Percentiles rank a stretch among this genome's conserved stretches.
phyloP scores from a whole-genome alignment of 306 rosid genomes.

The Malus sylvestris region DNA sequence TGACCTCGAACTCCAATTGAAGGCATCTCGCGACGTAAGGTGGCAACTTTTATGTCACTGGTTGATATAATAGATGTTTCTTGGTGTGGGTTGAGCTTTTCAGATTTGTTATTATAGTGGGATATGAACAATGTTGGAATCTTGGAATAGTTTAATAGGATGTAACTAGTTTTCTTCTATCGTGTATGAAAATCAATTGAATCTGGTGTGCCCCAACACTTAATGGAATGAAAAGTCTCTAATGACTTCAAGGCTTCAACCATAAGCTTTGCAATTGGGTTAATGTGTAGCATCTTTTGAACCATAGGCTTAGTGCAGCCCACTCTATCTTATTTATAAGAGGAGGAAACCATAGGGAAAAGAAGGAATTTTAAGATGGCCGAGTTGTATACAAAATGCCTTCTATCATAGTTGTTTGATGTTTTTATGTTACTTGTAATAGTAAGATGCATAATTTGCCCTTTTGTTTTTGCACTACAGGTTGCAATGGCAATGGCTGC shows the following conservation, averaged over 20 bases:
- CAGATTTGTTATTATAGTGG: not conserved
- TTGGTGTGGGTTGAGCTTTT: not conserved
- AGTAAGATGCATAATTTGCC: slow-evolving; percentile 25
- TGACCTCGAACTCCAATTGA: slow-evolving; percentile 85
- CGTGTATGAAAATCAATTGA: not conserved
- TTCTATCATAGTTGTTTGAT: not conserved
- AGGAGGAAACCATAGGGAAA: not conserved
- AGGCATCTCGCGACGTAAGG: slow-evolving; percentile 99
- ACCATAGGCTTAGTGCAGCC: not conserved
- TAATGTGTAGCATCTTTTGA: not conserved
- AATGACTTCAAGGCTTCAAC: not conserved
- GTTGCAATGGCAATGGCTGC: slow-evolving; percentile 99
- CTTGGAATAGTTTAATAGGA: not conserved
- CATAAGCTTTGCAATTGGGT: not conserved
- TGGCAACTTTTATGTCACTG: slow-evolving; percentile 77
- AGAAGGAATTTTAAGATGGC: not conserved
- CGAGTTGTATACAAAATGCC: not conserved
- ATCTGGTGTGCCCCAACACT: not conserved
- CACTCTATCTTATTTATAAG: not conserved
- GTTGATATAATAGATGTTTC: slow-evolving; percentile 35
- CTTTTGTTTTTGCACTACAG: slow-evolving; percentile 36
- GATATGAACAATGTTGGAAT: not conserved
- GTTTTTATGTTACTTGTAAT: not conserved
- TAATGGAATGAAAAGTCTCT: not conserved
- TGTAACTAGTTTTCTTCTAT: not conserved